phyloP scores from a whole-genome alignment of 345 rosid species.

The Brassica rapa region DNA sequence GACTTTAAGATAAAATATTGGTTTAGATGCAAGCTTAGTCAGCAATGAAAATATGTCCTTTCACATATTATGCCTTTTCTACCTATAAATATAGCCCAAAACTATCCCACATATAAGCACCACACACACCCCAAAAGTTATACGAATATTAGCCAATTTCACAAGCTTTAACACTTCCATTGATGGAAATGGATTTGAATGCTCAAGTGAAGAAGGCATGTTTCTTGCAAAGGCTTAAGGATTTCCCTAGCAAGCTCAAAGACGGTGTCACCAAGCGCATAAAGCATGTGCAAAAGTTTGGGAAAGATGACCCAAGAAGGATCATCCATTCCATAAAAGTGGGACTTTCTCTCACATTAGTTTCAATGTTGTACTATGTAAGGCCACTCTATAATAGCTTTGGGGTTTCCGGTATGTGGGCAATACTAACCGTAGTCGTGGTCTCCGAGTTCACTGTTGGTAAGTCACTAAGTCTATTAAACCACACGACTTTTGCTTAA shows the following conservation, averaged over 20 bases:
- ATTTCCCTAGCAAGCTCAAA: slow-evolving; percentile 37
- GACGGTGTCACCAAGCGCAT: slow-evolving; percentile 30
- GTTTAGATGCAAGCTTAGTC: slow-evolving; percentile 39
- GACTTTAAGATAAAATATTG: slow-evolving; percentile 14
- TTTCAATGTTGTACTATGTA: slow-evolving; percentile 64
- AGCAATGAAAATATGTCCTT: slow-evolving; percentile 47
- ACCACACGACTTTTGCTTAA: not conserved
- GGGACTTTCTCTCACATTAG: slow-evolving; percentile 73
- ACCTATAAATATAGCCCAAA: slow-evolving; percentile 52
- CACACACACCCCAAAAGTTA: slow-evolving; percentile 14
- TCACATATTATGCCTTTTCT: slow-evolving; percentile 25
- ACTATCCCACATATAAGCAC: slow-evolving; percentile 33
- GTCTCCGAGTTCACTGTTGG: slow-evolving; percentile 85
- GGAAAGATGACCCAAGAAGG: slow-evolving; percentile 71
- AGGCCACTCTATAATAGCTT: slow-evolving; percentile 68
- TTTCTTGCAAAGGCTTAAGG: slow-evolving; percentile 36
- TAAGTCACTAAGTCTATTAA: slow-evolving; percentile 56
- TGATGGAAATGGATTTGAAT: slow-evolving; percentile 45
- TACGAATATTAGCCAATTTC: slow-evolving; percentile 16
- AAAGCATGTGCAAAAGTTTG: slow-evolving; percentile 47
- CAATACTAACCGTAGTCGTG: slow-evolving; percentile 78
- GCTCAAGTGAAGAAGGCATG: slow-evolving; percentile 39
- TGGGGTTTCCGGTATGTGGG: slow-evolving; percentile 81
- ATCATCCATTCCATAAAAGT: slow-evolving; percentile 74
- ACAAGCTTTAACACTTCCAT: slow-evolving; percentile 5